Conservation (phyloP, 176 grass and related monocot genomes). For the Oryza glumipatula region DNA sequence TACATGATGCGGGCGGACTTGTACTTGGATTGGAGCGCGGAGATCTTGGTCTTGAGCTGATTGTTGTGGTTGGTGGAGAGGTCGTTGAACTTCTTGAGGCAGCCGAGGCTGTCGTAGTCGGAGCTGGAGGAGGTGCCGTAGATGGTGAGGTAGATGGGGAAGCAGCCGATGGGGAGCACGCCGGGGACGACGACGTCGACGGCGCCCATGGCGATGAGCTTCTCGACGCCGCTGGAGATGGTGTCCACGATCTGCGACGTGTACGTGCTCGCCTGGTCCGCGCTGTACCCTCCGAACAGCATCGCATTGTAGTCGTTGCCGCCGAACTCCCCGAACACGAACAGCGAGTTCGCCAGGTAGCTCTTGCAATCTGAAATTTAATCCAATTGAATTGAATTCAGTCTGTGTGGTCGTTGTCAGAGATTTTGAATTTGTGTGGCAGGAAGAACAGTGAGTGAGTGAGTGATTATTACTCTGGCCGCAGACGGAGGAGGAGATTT, state of each 20-base stretch:
- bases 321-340: conserved; percentile 69
- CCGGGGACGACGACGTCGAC: conserved; percentile 55
- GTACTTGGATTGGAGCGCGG: conserved; percentile 47
- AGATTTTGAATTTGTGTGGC: not conserved
- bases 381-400: not conserved
- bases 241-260: conserved; percentile 46
- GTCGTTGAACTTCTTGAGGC: conserved; percentile 68
- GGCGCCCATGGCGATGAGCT: conserved; percentile 63
- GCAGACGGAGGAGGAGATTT: conserved; percentile 53
- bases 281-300: conserved; percentile 57
- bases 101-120: conserved; percentile 56
- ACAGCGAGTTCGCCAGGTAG: conserved; percentile 50
- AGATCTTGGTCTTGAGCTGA: conserved; percentile 29
- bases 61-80: conserved; percentile 57
- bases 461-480: conserved; percentile 29
- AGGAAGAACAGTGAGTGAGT: not conserved
- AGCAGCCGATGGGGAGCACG: conserved; percentile 72
- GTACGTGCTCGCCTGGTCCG: conserved; percentile 59
- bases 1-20: conserved; percentile 52
- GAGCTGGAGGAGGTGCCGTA: conserved; percentile 40
- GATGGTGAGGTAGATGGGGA: conserved; percentile 69
- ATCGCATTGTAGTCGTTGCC: conserved; percentile 80
- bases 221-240: conserved; percentile 53
- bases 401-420: not conserved
- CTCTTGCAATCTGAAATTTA: conserved; percentile 46